Base-by-base conservation (phyloP, 2,329 filamentous ascomycete species). In the Clarireedia monteithiana region DNA sequence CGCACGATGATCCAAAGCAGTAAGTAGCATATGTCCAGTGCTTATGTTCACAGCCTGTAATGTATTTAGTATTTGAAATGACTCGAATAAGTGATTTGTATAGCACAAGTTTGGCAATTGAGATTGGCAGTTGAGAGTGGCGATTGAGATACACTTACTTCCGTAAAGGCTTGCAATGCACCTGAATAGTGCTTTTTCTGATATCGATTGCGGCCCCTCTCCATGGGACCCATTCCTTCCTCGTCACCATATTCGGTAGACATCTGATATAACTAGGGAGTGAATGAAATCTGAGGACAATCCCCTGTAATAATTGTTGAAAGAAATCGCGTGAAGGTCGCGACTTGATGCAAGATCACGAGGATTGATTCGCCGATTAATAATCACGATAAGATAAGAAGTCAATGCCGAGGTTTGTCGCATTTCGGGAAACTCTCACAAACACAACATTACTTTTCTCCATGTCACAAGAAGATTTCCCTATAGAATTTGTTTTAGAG, bases 1-100 rank as follows among this genome's bases (percentile, higher is more conserved):
- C 20, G 67, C 67, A 50, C 68, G 63, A 62, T 66, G 63, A 55
- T 70, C 68, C 26, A 70, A 54, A n/a, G 68, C 65, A 48, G 59
- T 67, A 10, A 69, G 50, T 4, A 66, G 55, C 15, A 67, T 45
- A 59, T 66, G 53, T 10, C 58, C 61, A 14, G 62, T 62, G 46
- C 61, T 67, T 0, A 55, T 56, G 36, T 61, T 52, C 17, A 67
- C 57, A 38, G 64, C 66, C 66, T 69, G 24, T 24, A 46, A 6
- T 14, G 20, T 46, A 14, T 45, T 61, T 26, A 63, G 42, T 47
- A 40, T 12, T 17, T 7, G 14, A 27, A 40, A 50, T 39, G 30
- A 24, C 48, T 17, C 7, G 27, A 30, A 30, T 20, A 30, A 30
- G 27, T 30, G 27, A 30, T 30, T 30, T 30, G 27, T 10, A 30